phyloP scores from a whole-genome alignment of 2,329 filamentous ascomycete genomes.

The Pyrenophora graminea region DNA sequence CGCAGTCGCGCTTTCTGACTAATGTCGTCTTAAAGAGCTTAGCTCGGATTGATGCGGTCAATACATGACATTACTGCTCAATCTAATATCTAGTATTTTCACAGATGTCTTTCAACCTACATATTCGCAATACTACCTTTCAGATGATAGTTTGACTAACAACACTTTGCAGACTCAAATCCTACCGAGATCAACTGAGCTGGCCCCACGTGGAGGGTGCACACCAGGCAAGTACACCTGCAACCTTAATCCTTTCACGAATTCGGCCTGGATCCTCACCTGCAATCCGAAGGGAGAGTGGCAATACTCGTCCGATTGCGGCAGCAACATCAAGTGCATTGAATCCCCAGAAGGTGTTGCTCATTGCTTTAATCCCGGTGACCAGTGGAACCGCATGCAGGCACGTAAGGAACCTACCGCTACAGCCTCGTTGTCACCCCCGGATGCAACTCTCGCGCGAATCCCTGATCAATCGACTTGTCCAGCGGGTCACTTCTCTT shows the following conservation, averaged over 20 bases:
- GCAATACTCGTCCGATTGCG: conserved; percentile 3
- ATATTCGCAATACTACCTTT: no score
- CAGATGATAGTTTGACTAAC: neutral
- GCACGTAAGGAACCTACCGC: neutral
- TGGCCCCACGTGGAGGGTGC: neutral
- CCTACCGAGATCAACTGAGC: neutral
- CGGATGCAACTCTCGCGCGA: neutral
- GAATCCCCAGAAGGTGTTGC: neutral
- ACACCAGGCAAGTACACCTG: conserved; percentile 1
- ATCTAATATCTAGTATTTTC: no score
- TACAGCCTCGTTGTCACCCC: neutral
- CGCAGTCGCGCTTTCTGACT: no score
- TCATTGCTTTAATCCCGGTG: neutral
- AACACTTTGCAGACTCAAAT: neutral
- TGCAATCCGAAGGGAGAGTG: conserved; percentile 2
- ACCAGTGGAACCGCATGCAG: neutral
- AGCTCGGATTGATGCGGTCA: no score
- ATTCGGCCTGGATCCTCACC: neutral
- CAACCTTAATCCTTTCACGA: neutral
- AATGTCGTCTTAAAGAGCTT: no score
- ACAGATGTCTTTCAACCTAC: no score
- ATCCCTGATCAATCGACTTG: neutral
- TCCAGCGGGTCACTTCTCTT: conserved; percentile 1
- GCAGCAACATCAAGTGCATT: neutral
- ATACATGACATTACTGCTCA: no score